Percentiles rank a stretch among this genome's conserved stretches.
Evolutionary conservation across 2,329 filamentous ascomycete genomes (phyloP).

Genomic region (Cordyceps militaris): DNA sequence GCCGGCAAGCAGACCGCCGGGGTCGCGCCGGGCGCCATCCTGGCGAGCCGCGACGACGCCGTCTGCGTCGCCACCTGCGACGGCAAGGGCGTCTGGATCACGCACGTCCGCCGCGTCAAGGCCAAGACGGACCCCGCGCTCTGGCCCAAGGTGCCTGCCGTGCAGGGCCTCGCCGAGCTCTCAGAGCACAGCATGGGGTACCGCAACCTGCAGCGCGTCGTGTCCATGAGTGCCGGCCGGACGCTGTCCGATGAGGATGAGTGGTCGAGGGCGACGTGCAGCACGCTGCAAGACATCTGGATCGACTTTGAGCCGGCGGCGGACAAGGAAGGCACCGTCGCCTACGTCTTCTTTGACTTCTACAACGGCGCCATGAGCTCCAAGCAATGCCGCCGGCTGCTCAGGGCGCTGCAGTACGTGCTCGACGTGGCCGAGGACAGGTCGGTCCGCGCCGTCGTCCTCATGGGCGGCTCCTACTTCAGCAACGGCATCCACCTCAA

Average conservation of each 20-base stretch:
- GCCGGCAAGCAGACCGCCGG: conserved; percentile 17
- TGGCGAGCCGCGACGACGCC: conserved; percentile 30
- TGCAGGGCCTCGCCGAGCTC: conserved; percentile 27
- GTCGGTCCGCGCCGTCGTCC: conserved; percentile 30
- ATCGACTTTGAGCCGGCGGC: conserved; percentile 25
- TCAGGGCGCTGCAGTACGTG: conserved; percentile 30
- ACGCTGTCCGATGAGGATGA: conserved; percentile 16
- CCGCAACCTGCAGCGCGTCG: conserved; percentile 18
- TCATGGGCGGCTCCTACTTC: conserved; percentile 35
- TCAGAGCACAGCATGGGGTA: conserved; percentile 19
- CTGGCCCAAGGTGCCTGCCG: conserved; percentile 35
- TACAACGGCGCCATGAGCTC: conserved; percentile 39
- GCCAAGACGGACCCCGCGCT: conserved; percentile 29
- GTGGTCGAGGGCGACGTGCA: conserved; percentile 23
- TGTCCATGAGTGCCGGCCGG: conserved; percentile 10
- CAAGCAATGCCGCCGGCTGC: conserved; percentile 29
- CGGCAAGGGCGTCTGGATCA: conserved; percentile 34
- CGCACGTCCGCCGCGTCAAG: conserved; percentile 32
- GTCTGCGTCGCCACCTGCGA: conserved; percentile 32
- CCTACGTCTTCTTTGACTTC: conserved; percentile 35
- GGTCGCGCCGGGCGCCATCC: conserved; percentile 20
- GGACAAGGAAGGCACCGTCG: conserved; percentile 21
- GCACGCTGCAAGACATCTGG: conserved; percentile 34
- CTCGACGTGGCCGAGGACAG: conserved; percentile 19
- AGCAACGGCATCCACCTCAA: conserved; percentile 38